Evolutionary conservation across 768 basidiomycete species (phyloP).

Genomic region (Leucogyrophana mollusca): DNA sequence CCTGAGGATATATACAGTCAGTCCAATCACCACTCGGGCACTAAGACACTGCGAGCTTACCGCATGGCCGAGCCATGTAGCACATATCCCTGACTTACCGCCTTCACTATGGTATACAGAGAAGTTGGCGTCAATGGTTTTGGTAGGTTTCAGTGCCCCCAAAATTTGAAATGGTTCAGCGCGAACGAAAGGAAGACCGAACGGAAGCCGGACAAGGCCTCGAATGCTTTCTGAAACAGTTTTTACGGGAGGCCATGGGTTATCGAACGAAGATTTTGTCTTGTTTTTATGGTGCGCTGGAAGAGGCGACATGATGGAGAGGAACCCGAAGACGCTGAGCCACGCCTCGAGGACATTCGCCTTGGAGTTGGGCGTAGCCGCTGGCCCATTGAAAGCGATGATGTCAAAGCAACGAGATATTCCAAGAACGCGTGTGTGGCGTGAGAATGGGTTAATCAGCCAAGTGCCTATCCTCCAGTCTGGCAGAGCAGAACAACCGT

Average conservation of each 20-base stretch:
- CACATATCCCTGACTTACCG: constrained; percentile 5
- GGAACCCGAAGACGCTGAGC: no score
- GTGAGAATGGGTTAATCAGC: no score
- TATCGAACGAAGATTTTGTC: background rate
- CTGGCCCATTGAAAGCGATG: no score
- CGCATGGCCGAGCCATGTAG: constrained; percentile 40
- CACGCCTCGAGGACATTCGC: no score
- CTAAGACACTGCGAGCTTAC: constrained; percentile 14
- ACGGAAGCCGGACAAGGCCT: background rate
- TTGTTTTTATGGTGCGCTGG: constrained; percentile 3
- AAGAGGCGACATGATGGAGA: background rate
- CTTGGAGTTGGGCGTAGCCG: no score
- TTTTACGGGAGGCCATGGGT: constrained; percentile 4
- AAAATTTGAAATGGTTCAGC: background rate
- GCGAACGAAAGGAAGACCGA: background rate
- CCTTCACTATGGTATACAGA: background rate
- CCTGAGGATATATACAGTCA: constrained; percentile 15
- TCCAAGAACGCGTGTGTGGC: no score
- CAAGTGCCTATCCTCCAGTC: no score
- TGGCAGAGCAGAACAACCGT: no score
- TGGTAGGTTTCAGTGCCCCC: background rate
- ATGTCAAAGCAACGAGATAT: no score
- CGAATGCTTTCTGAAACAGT: background rate
- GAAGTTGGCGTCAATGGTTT: constrained; percentile 2
- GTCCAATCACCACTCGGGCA: no score